These are phyloP conservation scores for Avena atlantica DNA, from an alignment of 176 grass and related monocot genomes.

Conservation along the genomic window DNA sequence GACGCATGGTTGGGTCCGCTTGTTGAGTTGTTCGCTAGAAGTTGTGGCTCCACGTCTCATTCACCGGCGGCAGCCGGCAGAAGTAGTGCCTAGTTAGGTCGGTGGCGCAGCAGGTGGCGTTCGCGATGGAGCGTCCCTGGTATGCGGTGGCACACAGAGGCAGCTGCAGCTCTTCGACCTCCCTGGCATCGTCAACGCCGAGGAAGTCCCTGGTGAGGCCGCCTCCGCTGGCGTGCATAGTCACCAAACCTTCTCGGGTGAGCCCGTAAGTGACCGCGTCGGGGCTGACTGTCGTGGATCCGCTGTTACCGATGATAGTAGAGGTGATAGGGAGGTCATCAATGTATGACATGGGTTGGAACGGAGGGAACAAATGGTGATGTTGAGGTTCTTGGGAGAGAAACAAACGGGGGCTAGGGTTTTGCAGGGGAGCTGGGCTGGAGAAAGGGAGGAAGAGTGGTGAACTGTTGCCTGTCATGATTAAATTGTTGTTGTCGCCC, in stretches of 20 bases:
- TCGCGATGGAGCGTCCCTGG: conserved; percentile 19
- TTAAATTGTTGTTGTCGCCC: neutral
- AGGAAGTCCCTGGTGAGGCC: conserved; percentile 90
- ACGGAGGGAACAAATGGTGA: conserved; percentile 34
- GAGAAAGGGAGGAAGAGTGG: conserved; percentile 62
- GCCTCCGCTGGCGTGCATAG: conserved; percentile 39
- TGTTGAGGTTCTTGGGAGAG: conserved; percentile 46
- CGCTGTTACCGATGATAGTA: no score
- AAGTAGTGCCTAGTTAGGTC: conserved; percentile 51
- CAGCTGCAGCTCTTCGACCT: conserved; percentile 60
- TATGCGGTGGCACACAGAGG: conserved; percentile 33
- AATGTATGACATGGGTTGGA: conserved; percentile 41
- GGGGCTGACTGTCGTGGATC: neutral
- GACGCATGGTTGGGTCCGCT: neutral
- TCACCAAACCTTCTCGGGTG: conserved; percentile 41
- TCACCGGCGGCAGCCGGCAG: conserved; percentile 55
- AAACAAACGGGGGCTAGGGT: conserved; percentile 54
- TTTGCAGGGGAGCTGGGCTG: conserved; percentile 33
- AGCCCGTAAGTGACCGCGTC: conserved; percentile 43
- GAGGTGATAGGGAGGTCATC: conserved; percentile 35
- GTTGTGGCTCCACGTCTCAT: conserved; percentile 52
- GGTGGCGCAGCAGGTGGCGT: conserved; percentile 51
- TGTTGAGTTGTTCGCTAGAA: conserved; percentile 36
- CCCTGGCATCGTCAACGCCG: conserved; percentile 47
- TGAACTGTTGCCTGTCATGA: conserved; percentile 28